Evolutionary conservation across 768 basidiomycete species (phyloP).

Genomic region (Trametes cingulata): DNA sequence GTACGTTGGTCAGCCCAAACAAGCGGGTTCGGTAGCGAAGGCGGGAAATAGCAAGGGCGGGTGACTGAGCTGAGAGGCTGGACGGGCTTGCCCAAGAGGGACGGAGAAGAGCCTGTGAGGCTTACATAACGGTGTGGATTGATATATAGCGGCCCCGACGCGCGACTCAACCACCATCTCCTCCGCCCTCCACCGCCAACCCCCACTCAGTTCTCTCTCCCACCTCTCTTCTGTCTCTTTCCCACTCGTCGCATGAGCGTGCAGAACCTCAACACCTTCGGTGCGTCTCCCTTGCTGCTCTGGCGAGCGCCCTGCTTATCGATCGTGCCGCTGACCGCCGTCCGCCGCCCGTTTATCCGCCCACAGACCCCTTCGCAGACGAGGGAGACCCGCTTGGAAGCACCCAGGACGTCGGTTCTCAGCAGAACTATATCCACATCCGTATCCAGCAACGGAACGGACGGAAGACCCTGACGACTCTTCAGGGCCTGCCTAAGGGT

Average conservation of each 20-base stretch:
- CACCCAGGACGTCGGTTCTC: conserved; percentile 75
- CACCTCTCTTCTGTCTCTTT: conserved; percentile 31
- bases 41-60: background rate
- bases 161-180: conserved; percentile 15
- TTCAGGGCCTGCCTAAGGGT: conserved; percentile 94
- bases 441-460: conserved; percentile 99
- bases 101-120: conserved; percentile 16
- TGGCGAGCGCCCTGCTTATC: conserved; percentile 20
- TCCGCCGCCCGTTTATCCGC: conserved; percentile 6
- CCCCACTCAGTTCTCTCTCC: conserved; percentile 47
- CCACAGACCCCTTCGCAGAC: conserved; percentile 92
- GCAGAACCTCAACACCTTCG: conserved; percentile 85
- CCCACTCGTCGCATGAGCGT: conserved; percentile 83
- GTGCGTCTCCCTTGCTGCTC: conserved; percentile 42
- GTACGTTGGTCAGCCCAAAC: conserved; percentile 1
- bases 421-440: conserved; percentile 87
- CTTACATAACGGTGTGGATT: conserved; percentile 24
- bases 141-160: conserved; percentile 22
- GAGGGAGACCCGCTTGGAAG: conserved; percentile 81
- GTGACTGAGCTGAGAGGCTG: conserved; percentile 1
- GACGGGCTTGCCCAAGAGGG: background rate
- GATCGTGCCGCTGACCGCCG: conserved; percentile 15
- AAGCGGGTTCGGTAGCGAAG: conserved; percentile 3
- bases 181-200: conserved; percentile 32
- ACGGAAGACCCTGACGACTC: conserved; percentile 95